Conservation (phyloP, 2,329 filamentous ascomycete species). For the Colletotrichum sp. region DNA sequence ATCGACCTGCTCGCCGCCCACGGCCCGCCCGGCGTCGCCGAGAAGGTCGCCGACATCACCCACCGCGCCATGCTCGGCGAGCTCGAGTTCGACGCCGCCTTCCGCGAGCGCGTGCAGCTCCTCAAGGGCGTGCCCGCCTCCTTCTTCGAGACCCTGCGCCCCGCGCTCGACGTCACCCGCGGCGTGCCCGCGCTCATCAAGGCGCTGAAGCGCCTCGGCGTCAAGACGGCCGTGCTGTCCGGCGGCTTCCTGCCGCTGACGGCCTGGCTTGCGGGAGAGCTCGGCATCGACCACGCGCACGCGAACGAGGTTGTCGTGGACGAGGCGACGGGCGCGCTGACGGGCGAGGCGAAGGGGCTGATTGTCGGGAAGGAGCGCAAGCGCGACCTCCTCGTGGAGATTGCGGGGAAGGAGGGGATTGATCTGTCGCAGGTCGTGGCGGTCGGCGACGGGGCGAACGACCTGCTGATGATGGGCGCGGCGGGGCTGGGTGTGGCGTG, state of each 20-base stretch:
- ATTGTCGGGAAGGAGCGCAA: conserved; percentile 83
- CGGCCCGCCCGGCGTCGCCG: conserved; percentile 72
- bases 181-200: conserved; percentile 78
- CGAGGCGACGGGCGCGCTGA: conserved; percentile 59
- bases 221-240: conserved; percentile 88
- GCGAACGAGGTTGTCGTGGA: conserved; percentile 83
- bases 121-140: conserved; percentile 80
- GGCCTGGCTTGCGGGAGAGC: conserved; percentile 78
- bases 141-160: conserved; percentile 79
- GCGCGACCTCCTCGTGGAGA: conserved; percentile 71
- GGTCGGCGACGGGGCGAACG: conserved; percentile 83
- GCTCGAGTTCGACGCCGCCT: conserved; percentile 85
- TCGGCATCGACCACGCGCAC: conserved; percentile 86
- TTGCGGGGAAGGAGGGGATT: conserved; percentile 71
- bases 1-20: conserved; percentile 89
- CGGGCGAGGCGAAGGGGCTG: conserved; percentile 72
- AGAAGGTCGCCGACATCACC: conserved; percentile 86
- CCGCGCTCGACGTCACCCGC: conserved; percentile 78
- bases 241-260: conserved; percentile 93
- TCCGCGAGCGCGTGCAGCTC: conserved; percentile 80
- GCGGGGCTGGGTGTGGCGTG: conserved; percentile 82
- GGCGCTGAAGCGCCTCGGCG: conserved; percentile 78
- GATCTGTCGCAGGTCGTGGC: conserved; percentile 71
- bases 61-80: conserved; percentile 95
- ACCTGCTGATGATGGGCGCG: conserved; percentile 77